Evolutionary conservation across 192 early-diverging fungal species (phyloP).

Genomic region (Backusella westeae): DNA sequence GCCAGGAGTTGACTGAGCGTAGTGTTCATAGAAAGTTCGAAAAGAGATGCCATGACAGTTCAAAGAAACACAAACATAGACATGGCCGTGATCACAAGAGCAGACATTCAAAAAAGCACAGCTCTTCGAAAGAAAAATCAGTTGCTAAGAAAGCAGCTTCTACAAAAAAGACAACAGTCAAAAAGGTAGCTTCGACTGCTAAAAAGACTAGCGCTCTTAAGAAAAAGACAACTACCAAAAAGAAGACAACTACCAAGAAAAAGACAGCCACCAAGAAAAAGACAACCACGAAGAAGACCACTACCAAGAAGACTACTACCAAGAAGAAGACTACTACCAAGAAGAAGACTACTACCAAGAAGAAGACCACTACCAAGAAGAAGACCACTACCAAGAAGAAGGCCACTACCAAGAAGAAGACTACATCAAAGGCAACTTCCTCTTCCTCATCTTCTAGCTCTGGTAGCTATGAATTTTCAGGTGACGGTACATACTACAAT

Average conservation of each 20-base stretch:
- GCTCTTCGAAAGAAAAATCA: background rate
- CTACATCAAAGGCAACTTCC: background rate
- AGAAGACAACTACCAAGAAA: background rate
- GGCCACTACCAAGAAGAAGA: background rate
- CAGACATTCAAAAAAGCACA: background rate
- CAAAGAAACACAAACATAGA: background rate
- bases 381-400: background rate
- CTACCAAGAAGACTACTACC: background rate
- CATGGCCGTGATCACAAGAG: background rate
- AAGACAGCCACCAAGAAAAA: background rate
- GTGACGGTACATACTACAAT: constrained; percentile 53
- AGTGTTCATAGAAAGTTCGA: background rate
- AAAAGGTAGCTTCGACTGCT: background rate
- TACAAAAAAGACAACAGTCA: background rate
- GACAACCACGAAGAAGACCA: background rate
- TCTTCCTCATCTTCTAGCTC: background rate
- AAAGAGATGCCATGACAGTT: constrained; percentile 3
- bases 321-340: background rate
- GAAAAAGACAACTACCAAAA: constrained; percentile 2
- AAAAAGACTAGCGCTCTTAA: background rate
- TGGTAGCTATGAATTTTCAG: constrained; percentile 9
- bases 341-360: constrained; percentile 10
- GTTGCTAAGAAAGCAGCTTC: background rate
- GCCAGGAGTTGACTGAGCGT: constrained; percentile 10
- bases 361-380: background rate